These are phyloP conservation scores for Ambrosia artemisiifolia DNA, from an alignment of 129 eudicot species.

Conservation along the genomic window DNA sequence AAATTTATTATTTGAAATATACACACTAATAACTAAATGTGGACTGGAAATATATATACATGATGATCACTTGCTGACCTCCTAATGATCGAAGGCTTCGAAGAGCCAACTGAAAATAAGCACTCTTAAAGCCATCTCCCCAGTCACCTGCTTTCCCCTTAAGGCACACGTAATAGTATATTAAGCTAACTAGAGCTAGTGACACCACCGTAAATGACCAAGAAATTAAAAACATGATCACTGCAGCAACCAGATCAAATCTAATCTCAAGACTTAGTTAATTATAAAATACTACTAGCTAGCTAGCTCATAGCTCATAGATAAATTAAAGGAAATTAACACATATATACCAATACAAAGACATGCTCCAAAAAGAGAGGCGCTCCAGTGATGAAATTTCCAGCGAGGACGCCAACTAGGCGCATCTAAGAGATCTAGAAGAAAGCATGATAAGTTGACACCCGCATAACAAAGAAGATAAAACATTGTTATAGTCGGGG, in stretches of 20 bases:
- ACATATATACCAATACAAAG: slow-evolving; percentile 84
- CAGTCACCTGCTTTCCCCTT: slow-evolving; percentile 95
- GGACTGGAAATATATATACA: no score
- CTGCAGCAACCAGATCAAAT: slow-evolving; percentile 47
- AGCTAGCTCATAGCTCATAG: no score
- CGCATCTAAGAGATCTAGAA: slow-evolving; percentile 93
- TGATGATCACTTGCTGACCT: slow-evolving; percentile 33
- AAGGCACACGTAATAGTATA: slow-evolving; percentile 77
- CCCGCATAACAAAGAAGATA: slow-evolving; percentile 95
- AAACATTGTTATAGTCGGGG: slow-evolving; percentile 97
- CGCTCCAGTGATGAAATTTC: slow-evolving; percentile 99
- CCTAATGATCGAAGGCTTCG: slow-evolving; percentile 93
- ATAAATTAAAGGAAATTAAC: no score
- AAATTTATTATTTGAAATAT: no score
- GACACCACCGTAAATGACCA: slow-evolving; percentile 86
- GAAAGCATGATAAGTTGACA: slow-evolving; percentile 97
- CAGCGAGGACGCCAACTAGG: slow-evolving; percentile 99
- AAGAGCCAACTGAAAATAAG: slow-evolving; percentile 90
- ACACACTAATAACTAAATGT: no score
- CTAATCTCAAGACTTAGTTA: no score
- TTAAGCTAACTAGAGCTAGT: slow-evolving; percentile 70
- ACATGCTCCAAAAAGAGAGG: slow-evolving; percentile 92
- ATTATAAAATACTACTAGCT: no score
- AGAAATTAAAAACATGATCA: slow-evolving; percentile 89
- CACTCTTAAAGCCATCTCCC: slow-evolving; percentile 97